These are phyloP conservation scores for Sarocladium brachiariae DNA, from an alignment of 2,329 filamentous ascomycete species.

Conservation along the genomic window DNA sequence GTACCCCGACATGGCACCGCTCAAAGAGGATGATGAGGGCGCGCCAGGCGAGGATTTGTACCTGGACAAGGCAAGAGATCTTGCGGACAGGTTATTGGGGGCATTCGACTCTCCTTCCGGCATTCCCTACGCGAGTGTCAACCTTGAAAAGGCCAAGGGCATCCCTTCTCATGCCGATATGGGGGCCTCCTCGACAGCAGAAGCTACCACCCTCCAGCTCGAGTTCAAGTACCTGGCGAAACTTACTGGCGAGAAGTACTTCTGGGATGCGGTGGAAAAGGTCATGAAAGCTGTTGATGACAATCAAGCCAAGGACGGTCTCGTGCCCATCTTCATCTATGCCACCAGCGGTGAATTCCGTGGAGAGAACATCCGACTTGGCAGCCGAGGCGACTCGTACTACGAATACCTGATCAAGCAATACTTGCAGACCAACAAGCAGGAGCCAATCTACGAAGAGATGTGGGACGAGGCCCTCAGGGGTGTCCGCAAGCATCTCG, in stretches of 20 bases:
- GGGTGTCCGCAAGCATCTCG: constrained; percentile 83
- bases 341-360: constrained; percentile 72
- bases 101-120: constrained; percentile 86
- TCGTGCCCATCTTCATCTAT: constrained; percentile 88
- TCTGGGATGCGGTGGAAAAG: constrained; percentile 87
- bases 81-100: constrained; percentile 78
- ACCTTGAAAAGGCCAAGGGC: constrained; percentile 69
- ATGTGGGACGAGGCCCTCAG: constrained; percentile 86
- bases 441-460: constrained; percentile 79
- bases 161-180: constrained; percentile 76
- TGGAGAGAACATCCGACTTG: constrained; percentile 80
- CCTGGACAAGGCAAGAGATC: constrained; percentile 88
- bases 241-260: constrained; percentile 83
- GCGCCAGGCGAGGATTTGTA: constrained; percentile 81
- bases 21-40: constrained; percentile 64
- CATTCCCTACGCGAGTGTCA: constrained; percentile 84
- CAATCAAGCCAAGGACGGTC: constrained; percentile 69
- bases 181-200: constrained; percentile 88
- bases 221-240: constrained; percentile 97
- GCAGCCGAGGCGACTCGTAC: constrained; percentile 93
- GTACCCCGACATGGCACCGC: constrained; percentile 71
- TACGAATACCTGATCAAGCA: constrained; percentile 99
- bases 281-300: constrained; percentile 88
- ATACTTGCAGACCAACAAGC: constrained; percentile 83
- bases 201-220: constrained; percentile 85